Evolutionary conservation across 768 basidiomycete genomes (phyloP).

Genomic region (Naganishia vaughanmartiniae): DNA sequence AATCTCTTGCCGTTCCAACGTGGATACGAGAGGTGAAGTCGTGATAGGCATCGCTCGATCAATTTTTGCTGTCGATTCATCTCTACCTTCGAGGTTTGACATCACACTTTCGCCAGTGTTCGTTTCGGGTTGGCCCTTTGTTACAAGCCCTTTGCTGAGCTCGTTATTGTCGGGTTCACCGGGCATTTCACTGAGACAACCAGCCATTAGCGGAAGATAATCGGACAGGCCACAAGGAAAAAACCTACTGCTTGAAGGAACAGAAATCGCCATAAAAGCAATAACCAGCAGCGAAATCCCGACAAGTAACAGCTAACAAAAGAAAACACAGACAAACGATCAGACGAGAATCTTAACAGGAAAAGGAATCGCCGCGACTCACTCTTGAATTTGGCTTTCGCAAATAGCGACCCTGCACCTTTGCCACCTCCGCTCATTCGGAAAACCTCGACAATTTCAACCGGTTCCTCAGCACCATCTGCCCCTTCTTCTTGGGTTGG

Average conservation of each 20-base stretch:
- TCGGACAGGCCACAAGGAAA: not conserved
- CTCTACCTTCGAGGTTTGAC: not conserved
- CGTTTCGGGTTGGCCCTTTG: not conserved
- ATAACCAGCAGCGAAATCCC: constrained; percentile 46
- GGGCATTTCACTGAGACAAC: not conserved
- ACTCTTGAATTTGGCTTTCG: constrained; percentile 49
- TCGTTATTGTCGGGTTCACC: not conserved
- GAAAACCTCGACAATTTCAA: constrained; percentile 42
- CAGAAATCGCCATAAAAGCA: constrained; percentile 51
- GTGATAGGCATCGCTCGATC: not conserved
- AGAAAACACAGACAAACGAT: not conserved
- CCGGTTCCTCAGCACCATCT: constrained; percentile 30
- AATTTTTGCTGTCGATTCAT: not conserved
- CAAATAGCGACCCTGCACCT: constrained; percentile 42
- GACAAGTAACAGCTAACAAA: constrained; percentile 45
- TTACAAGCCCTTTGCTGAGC: not conserved
- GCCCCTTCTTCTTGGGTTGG: not conserved
- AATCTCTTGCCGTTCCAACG: not conserved
- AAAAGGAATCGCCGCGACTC: constrained; percentile 23
- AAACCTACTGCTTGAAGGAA: constrained; percentile 50
- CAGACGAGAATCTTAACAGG: not conserved
- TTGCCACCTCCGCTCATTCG: constrained; percentile 51
- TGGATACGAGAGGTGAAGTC: not conserved
- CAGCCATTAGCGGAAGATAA: constrained; percentile 1
- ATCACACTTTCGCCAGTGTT: not conserved